Conservation (phyloP, 148 eudicot species). For the Pharnaceum exiguum region DNA sequence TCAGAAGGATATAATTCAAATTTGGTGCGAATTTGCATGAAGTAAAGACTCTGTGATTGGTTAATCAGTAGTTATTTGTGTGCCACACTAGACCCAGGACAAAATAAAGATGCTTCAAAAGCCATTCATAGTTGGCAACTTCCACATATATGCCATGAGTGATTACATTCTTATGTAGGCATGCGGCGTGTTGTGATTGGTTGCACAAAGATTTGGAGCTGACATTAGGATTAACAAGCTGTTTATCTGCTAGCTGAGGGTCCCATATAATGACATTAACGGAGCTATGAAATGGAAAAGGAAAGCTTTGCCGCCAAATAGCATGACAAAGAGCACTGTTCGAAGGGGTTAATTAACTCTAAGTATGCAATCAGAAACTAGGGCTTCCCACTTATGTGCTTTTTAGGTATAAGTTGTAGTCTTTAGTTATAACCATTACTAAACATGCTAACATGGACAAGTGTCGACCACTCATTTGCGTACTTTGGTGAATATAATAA, state of each 20-base stretch:
- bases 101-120: too few relatives aligned
- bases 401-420: slow-evolving; percentile 21
- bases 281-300: slow-evolving; percentile 3
- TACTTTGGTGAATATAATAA: slow-evolving; percentile 11
- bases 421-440: slow-evolving; percentile 7
- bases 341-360: slow-evolving; percentile 15
- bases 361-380: slow-evolving; percentile 22
- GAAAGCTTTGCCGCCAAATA: slow-evolving; percentile 19
- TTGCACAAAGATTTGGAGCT: too few relatives aligned
- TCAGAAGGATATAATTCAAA: too few relatives aligned
- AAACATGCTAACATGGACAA: slow-evolving; percentile 20
- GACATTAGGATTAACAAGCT: too few relatives aligned
- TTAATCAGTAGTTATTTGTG: too few relatives aligned
- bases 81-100: too few relatives aligned
- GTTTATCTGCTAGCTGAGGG: slow-evolving; percentile 6
- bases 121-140: too few relatives aligned
- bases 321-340: slow-evolving; percentile 25
- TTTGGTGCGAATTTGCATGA: too few relatives aligned
- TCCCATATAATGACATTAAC: slow-evolving; percentile 1
- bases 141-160: too few relatives aligned
- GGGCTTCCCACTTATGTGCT: slow-evolving; percentile 33
- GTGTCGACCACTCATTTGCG: slow-evolving; percentile 14
- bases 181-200: too few relatives aligned
- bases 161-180: too few relatives aligned
- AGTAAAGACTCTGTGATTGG: too few relatives aligned